phyloP scores from a whole-genome alignment of 768 basidiomycete genomes.

The Kwoniella heveanensis region DNA sequence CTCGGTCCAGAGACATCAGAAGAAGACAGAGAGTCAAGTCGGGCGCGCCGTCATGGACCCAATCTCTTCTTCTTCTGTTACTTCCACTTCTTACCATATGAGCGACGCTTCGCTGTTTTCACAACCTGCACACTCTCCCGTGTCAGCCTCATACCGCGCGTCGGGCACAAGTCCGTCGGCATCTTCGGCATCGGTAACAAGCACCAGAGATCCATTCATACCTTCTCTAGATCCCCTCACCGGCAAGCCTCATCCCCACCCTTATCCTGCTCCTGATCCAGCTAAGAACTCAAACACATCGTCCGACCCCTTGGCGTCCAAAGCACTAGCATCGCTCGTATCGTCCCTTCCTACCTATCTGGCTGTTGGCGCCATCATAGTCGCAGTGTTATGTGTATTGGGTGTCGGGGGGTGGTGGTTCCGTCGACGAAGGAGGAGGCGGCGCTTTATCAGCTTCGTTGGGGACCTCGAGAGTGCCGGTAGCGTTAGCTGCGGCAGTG shows the following conservation, averaged over 20 bases:
- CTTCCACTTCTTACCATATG: too few species aligned
- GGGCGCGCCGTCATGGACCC: too few species aligned
- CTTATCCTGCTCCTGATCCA: not conserved
- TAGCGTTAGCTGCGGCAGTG: too few species aligned
- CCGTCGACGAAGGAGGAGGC: slow-evolving; percentile 5
- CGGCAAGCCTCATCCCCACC: not conserved
- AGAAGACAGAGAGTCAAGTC: too few species aligned
- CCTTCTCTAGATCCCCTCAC: not conserved
- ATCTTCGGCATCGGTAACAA: not conserved
- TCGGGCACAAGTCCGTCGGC: too few species aligned
- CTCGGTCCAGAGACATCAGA: too few species aligned
- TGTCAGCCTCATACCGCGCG: too few species aligned
- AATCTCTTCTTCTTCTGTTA: too few species aligned
- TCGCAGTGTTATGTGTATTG: slow-evolving; percentile 4
- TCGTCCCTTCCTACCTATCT: slow-evolving; percentile 13
- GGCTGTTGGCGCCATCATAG: slow-evolving; percentile 1
- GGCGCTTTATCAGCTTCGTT: slow-evolving; percentile 5
- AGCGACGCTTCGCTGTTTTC: too few species aligned
- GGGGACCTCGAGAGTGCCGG: not conserved
- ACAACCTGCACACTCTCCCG: too few species aligned
- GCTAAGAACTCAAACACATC: not conserved
- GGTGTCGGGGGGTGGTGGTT: not conserved
- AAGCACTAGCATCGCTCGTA: slow-evolving; percentile 2
- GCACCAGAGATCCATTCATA: not conserved
- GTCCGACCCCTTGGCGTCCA: not conserved